phyloP scores from a whole-genome alignment of 2,329 filamentous ascomycete genomes.

The Aspergillus intermedius region DNA sequence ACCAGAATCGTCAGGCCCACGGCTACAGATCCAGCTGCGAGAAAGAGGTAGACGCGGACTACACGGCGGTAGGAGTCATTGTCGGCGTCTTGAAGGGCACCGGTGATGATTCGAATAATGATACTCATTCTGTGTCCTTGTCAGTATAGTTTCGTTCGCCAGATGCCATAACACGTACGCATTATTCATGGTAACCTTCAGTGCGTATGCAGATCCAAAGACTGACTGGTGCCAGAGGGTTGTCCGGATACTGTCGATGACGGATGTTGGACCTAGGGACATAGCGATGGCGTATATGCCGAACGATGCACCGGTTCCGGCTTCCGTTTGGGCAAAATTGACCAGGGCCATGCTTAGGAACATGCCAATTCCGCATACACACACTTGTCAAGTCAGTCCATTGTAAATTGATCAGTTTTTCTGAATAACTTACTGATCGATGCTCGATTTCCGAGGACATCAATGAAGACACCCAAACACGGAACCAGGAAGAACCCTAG shows the following conservation, averaged over 20 bases:
- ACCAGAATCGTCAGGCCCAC: conserved; percentile 39
- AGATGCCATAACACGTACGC: conserved; percentile 21
- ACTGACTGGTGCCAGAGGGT: conserved; percentile 55
- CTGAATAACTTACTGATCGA: conserved; percentile 30
- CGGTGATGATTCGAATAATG: conserved; percentile 52
- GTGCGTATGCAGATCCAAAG: conserved; percentile 54
- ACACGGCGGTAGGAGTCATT: conserved; percentile 52
- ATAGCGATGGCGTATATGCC: conserved; percentile 54
- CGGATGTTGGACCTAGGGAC: conserved; percentile 51
- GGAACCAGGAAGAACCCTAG: conserved; percentile 53
- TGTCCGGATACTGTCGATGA: conserved; percentile 57
- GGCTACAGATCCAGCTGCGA: conserved; percentile 45
- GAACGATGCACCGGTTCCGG: conserved; percentile 54
- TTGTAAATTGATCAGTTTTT: too few species aligned
- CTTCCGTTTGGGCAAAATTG: conserved; percentile 44
- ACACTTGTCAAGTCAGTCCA: conserved; percentile 12
- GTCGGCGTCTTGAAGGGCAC: conserved; percentile 54
- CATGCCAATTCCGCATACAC: conserved; percentile 45
- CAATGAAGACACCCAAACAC: conserved; percentile 50
- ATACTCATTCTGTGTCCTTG: conserved; percentile 48
- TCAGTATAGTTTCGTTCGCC: too few species aligned
- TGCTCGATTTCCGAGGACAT: conserved; percentile 50
- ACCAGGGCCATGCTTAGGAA: conserved; percentile 50
- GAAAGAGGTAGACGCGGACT: conserved; percentile 50
- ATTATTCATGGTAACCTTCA: conserved; percentile 59